Base-by-base conservation (phyloP, 208 protist species). In the Herpetomonas samuelpessoai region DNA sequence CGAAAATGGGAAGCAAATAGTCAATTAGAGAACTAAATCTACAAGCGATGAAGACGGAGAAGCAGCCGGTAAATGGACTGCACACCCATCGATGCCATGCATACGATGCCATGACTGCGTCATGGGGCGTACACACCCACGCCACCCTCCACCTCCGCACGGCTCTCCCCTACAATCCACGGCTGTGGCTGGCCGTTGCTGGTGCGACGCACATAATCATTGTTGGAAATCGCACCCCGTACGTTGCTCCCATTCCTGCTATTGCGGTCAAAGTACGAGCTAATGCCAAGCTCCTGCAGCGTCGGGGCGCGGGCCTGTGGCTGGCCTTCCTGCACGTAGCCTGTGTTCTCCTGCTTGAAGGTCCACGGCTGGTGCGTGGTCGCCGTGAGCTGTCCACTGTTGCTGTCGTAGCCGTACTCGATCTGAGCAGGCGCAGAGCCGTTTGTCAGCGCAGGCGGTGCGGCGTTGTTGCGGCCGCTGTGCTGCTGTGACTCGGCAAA, bases 281-380 rank as follows among this genome's bases (percentile, higher is more conserved):
- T 68, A 26, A 81, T 71, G 25, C 74, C 74, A 27, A 81, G 61
- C 57, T 81, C 68, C 65, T 81, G 58, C 21, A 81, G 55, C 16
- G 74, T 81, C 1, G 74, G 74, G n/a, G 68, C 50, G 25, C 57
- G 55, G 2, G 54, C 68, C 14, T 55, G 58, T 19, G 26, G 54
- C 21, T 54, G 56, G 50, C 51, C 46, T 4, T 58, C 61, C 3
- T 49, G 44, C 18, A 70, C 69, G n/a, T 52, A 18, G 45, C 71
- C 65, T 3, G 22, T 25, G 31, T 72, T 76, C 12, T 81, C 44
- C 52, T 81, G 74, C 19, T 59, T 59, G 46, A 70, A 81, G n/a
- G 54, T 54, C 74, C 74, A 81, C 0, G 61, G 41, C 57, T 66
- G 62, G 16, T 29, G 19, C 45, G 14, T 55, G 44, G 38, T 65